These are phyloP conservation scores for Erigeron canadensis DNA, from an alignment of 129 eudicot species.

Conservation along the genomic window DNA sequence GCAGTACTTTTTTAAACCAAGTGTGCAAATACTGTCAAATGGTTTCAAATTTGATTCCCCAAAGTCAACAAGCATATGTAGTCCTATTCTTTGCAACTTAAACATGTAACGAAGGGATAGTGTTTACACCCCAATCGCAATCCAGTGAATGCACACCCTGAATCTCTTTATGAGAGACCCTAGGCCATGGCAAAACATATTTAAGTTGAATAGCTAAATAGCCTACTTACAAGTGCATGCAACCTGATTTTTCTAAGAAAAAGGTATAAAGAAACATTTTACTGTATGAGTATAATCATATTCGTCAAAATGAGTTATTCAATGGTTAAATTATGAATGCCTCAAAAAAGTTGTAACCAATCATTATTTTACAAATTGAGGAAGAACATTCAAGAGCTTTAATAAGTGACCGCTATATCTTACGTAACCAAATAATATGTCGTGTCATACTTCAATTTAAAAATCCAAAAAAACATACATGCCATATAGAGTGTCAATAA, in stretches of 20 bases:
- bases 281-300: not conserved
- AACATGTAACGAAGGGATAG: not conserved
- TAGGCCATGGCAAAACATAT: not conserved
- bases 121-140: not conserved
- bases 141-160: not conserved
- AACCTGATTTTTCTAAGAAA: not conserved
- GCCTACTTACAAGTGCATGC: not conserved
- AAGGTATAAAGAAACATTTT: not conserved
- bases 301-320: slow-evolving; percentile 17
- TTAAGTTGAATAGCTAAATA: not conserved
- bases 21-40: not conserved
- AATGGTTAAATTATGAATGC: not conserved
- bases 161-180: not conserved
- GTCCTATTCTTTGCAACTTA: not conserved
- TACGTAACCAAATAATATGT: slow-evolving; percentile 16
- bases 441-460: not conserved
- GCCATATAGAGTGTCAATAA: slow-evolving; percentile 2
- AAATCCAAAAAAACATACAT: slow-evolving; percentile 12
- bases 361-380: not conserved
- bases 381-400: not conserved
- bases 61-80: not conserved
- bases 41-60: not conserved
- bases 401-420: not conserved
- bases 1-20: too few relatives aligned
- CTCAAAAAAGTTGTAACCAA: not conserved